Evolutionary conservation across 345 rosid genomes (phyloP), one percentile per base, ranked within the genome.

Genomic region (Anacardium occidentale): DNA sequence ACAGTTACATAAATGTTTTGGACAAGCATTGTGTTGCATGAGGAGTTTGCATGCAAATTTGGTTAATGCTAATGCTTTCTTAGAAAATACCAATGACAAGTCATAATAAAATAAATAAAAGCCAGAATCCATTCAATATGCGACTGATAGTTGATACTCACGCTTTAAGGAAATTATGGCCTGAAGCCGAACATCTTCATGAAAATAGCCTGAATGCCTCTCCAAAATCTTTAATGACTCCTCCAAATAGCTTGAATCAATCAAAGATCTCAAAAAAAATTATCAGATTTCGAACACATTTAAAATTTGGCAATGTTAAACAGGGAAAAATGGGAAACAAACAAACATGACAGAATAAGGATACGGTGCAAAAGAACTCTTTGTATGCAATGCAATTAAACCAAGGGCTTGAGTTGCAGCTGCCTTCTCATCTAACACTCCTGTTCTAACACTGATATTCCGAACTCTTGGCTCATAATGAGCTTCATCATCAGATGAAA

Each of bases 401-500:
- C 99, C 99, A 83, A 96, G 87, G 37, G 98, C 96, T 87, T 96
- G 99, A 78, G 96, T 96, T 72, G 99, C 99, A 78, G 99, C 98
- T 64, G 99, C 99, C 88, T 96, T 96, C 87, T 96, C 99, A 82
- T 96, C 99, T 75, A 96, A 77, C 48, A 96, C 94, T 75, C 99
- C 99, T 32, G 99, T 96, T 83, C 99, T 86, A 76, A 96, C 79
- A 70, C 99, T 93, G 77, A 96, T 91, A 77, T 96, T 96, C 74
- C 97, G 86, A 76, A 93, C 94, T 73, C 97, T 87, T 64, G 95
- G 93, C 77, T 90, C 98, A 83, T 90, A 97, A 72, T 85, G 96
- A 83, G 97, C 98, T 85, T 96, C 99, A 85, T 96, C 99, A 80
- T 93, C 99, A 53, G 99, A 96, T 61, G 97, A 93, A 50, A 92